phyloP scores from a whole-genome alignment of 257 asterid species.

The Solanum megistacrolobum region DNA sequence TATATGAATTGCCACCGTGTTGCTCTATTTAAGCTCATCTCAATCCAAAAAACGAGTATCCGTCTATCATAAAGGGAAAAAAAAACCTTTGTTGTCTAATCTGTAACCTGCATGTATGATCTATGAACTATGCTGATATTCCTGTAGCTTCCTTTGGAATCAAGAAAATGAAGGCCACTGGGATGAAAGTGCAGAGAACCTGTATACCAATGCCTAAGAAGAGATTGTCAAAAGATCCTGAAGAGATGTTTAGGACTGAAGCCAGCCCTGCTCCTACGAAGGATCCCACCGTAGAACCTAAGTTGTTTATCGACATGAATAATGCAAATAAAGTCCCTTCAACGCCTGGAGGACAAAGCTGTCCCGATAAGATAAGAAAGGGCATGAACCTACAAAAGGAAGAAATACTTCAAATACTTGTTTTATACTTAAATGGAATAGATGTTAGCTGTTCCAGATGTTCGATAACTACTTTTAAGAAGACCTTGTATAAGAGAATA shows the following conservation, averaged over 20 bases:
- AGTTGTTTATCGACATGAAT: constrained; percentile 88
- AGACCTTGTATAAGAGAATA: neutral
- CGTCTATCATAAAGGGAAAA: neutral
- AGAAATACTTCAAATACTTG: neutral
- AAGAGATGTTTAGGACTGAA: constrained; percentile 65
- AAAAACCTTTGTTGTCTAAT: neutral
- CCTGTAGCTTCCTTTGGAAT: constrained; percentile 91
- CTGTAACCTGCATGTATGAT: neutral
- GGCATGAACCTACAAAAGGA: constrained; percentile 80
- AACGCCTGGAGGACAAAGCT: constrained; percentile 92
- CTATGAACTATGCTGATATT: constrained; percentile 47
- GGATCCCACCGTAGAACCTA: constrained; percentile 70
- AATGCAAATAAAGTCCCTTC: constrained; percentile 93
- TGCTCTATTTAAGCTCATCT: neutral
- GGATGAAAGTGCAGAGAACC: constrained; percentile 56
- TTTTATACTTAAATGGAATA: neutral
- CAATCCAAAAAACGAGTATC: neutral
- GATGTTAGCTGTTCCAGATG: neutral
- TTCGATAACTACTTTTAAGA: neutral
- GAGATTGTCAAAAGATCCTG: constrained; percentile 78
- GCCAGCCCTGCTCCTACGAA: constrained; percentile 83
- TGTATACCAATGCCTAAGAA: constrained; percentile 50
- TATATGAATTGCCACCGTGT: neutral
- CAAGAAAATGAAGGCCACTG: constrained; percentile 53
- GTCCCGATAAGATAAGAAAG: constrained; percentile 87